These are phyloP conservation scores for Camellia sinensis DNA, from an alignment of 148 eudicot species.

Conservation along the genomic window DNA sequence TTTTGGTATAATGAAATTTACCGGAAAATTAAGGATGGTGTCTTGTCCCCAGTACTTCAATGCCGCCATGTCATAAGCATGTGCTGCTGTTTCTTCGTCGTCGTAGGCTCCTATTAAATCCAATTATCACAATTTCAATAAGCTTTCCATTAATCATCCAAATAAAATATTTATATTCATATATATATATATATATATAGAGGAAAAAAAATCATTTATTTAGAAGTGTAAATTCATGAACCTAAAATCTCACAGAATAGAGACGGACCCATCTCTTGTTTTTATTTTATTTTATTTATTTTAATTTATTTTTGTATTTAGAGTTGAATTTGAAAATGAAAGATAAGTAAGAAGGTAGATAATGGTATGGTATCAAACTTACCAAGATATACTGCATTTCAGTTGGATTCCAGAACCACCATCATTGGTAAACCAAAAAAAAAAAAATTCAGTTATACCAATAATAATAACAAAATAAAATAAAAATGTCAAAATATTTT, in stretches of 20 bases:
- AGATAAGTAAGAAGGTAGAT: not conserved
- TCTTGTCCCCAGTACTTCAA: slow-evolving; percentile 86
- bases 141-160: not conserved
- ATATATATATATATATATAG: too few species aligned
- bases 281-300: too few species aligned
- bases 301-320: not conserved
- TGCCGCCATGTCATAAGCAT: slow-evolving; percentile 91
- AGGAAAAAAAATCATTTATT: not conserved
- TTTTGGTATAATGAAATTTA: slow-evolving; percentile 19
- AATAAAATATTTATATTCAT: not conserved
- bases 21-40: slow-evolving; percentile 76
- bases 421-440: slow-evolving; percentile 19
- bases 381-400: slow-evolving; percentile 74
- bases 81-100: slow-evolving; percentile 83
- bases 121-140: slow-evolving; percentile 6
- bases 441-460: not conserved
- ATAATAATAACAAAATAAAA: not conserved
- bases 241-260: too few species aligned
- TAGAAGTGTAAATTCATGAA: not conserved
- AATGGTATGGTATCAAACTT: slow-evolving; percentile 17
- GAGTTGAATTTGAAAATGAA: not conserved
- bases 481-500: not conserved
- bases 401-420: slow-evolving; percentile 19
- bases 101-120: slow-evolving; percentile 71
- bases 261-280: too few species aligned